Base-by-base conservation (phyloP, 2,329 filamentous ascomycete species). In the Fusarium sp. region DNA sequence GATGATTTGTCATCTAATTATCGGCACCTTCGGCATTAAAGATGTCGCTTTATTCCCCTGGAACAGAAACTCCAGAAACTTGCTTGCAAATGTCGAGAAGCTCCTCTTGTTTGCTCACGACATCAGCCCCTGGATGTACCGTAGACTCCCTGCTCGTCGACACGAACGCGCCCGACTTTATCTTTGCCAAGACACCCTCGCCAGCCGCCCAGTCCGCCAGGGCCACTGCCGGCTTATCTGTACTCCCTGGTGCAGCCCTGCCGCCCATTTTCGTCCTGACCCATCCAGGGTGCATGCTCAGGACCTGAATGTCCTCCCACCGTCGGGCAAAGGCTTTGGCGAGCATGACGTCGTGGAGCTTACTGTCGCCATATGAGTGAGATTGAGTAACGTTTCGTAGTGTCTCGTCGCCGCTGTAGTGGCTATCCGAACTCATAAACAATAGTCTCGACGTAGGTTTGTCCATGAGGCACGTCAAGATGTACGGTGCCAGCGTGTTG, bases 271-370 rank as follows among this genome's bases (percentile, higher is more conserved):
- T 76, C 4, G 74, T 76, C 37, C 61, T 68, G 2, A 76, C 74
- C 74, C 73, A 76, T 4, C 74, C 74, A 0, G 74, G 74, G 15
- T 76, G 69, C 68, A 76, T 74, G 45, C 71, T 75, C 9, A 76
- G 17, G 9, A 76, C 62, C 20, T 74, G 71, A 9, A 76, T 65
- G 8, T 69, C 65, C 0, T 38, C 54, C 63, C 71, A 74, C 0
- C 74, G 62, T 10, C 73, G 35, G 2, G 73, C 71, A 30, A 76
- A 70, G 2, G 71, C 71, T 2, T 76, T 76, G 3, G 73, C 69
- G 4, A 76, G 71, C 66, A 76, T 72, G 6, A 73, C 69, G 2
- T 74, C 73, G 11, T 76, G 74, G 6, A 76, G 71, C 3, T 76
- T 76, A 2, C 66, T 74, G 56, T 76, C 66, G n/a, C 64, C 56